Evolutionary conservation across 768 basidiomycete genomes (phyloP).

Genomic region (Termitomyces titanicus): DNA sequence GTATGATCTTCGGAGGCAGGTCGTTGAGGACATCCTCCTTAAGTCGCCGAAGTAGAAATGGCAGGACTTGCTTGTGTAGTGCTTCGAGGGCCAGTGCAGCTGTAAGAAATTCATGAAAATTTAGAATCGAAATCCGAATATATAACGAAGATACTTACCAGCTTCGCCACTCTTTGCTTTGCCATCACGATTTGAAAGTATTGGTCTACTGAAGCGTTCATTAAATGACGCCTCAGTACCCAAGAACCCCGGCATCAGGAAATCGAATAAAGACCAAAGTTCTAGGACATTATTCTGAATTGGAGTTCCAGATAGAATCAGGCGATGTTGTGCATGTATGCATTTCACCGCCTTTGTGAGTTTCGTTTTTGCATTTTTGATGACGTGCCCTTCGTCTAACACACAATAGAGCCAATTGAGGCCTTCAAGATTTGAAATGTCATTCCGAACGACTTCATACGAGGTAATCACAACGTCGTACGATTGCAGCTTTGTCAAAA

Average conservation of each 20-base stretch:
- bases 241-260: conserved; percentile 98
- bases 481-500: conserved; percentile 59
- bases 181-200: conserved; percentile 90
- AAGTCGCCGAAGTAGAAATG: conserved; percentile 91
- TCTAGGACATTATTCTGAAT: conserved; percentile 99
- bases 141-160: conserved; percentile 46
- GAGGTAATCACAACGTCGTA: conserved; percentile 96
- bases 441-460: conserved; percentile 96
- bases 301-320: conserved; percentile 95
- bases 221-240: conserved; percentile 95
- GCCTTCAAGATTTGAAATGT: conserved; percentile 70
- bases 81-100: conserved; percentile 94
- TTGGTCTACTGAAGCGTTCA: conserved; percentile 94
- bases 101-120: conserved; percentile 23
- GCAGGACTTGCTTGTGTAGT: conserved; percentile 97
- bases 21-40: conserved; percentile 97
- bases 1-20: conserved; percentile 98
- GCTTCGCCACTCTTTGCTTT: conserved; percentile 95
- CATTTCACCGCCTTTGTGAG: conserved; percentile 94
- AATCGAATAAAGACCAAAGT: conserved; percentile 98
- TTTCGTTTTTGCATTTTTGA: conserved; percentile 99
- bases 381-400: conserved; percentile 96
- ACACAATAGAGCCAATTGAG: conserved; percentile 94
- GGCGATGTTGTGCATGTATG: conserved; percentile 85
- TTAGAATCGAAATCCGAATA: not conserved